Base-by-base conservation (phyloP, 108 stramenopile species). In the Skeletonema potamos region DNA sequence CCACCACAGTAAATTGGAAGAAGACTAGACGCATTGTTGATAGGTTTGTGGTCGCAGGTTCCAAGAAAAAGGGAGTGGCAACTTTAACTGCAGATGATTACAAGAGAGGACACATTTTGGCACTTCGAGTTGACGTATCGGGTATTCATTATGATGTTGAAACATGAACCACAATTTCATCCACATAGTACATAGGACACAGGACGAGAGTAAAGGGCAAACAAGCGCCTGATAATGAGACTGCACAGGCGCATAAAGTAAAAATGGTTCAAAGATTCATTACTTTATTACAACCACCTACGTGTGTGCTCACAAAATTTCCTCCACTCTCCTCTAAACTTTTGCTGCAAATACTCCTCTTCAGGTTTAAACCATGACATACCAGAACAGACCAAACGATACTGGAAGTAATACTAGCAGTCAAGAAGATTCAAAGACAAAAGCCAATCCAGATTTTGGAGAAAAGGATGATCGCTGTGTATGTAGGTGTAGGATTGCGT, bases 61-160 rank as follows among this genome's bases (percentile, higher is more conserved):
- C 57, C 4, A 58, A 58, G 57, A 44, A 46, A 34, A 58, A 37
- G 57, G 57, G 57, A 5, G 57, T 58, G 57, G 57, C 57, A 46
- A 58, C 57, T 58, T 44, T 58, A 4, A 58, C 57, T 58, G 57
- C 57, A 46, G 57, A 58, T 27, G 6, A 58, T 27, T 58, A 58
- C 57, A 46, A 37, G 41, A 58, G 5, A 58, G 44, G 44, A 58
- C 57, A 58, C 57, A 37, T 58, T 4, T 46, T 44, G 1, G 27
- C 57, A 46, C 57, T 58, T 46, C 27, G 57, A 15, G 57, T 58
- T 37, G 44, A 58, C 57, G 57, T 46, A 10, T 46, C 41, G 44
- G 57, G 57, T 44, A 58, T 58, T 58, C 57, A 58, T 46, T 58
- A 58, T 46, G 57, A 58, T 15, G 44, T 58, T 15, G 57, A 58